These are phyloP conservation scores for Globisporangium solare DNA, from an alignment of 352 stramenopile genomes.

Conservation along the genomic window DNA sequence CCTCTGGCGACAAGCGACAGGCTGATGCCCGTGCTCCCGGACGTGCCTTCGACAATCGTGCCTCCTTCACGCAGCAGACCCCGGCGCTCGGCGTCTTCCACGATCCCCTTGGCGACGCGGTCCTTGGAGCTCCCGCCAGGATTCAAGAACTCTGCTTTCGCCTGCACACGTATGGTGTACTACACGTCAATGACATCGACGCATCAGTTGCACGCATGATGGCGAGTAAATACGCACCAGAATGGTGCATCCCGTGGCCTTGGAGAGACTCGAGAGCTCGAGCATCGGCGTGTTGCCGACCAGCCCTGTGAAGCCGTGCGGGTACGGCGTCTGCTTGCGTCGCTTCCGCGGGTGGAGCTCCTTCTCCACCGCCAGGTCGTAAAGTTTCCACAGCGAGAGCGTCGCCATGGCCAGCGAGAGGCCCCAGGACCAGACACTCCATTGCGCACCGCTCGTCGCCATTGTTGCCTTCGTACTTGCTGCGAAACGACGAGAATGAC, in stretches of 20 bases:
- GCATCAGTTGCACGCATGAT: background rate
- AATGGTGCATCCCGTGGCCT: conserved; percentile 88
- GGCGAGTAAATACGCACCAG: conserved; percentile 39
- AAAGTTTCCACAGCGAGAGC: conserved; percentile 66
- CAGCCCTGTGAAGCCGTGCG: conserved; percentile 77
- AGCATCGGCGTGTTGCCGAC: conserved; percentile 94
- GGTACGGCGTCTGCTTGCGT: conserved; percentile 18
- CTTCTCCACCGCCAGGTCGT: conserved; percentile 32
- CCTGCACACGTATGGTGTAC: conserved; percentile 26
- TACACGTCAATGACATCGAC: background rate
- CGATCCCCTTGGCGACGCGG: conserved; percentile 93
- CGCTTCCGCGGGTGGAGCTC: background rate
- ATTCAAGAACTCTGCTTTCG: conserved; percentile 97
- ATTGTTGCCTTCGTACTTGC: background rate
- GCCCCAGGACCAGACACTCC: conserved; percentile 50
- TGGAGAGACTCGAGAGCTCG: conserved; percentile 86
- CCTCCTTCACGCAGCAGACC: conserved; percentile 87
- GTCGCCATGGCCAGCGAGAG: conserved; percentile 53
- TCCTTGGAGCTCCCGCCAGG: conserved; percentile 97
- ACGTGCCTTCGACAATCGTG: conserved; percentile 97
- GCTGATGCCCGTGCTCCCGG: conserved; percentile 96
- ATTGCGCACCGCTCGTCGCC: conserved; percentile 11
- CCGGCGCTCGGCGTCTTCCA: conserved; percentile 89
- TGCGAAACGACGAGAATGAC: conserved; percentile 2
- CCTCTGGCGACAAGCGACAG: conserved; percentile 90